Percentiles rank a stretch among this genome's conserved stretches.
Evolutionary conservation across 768 basidiomycete genomes (phyloP).

Genomic region (Serendipita sp.): DNA sequence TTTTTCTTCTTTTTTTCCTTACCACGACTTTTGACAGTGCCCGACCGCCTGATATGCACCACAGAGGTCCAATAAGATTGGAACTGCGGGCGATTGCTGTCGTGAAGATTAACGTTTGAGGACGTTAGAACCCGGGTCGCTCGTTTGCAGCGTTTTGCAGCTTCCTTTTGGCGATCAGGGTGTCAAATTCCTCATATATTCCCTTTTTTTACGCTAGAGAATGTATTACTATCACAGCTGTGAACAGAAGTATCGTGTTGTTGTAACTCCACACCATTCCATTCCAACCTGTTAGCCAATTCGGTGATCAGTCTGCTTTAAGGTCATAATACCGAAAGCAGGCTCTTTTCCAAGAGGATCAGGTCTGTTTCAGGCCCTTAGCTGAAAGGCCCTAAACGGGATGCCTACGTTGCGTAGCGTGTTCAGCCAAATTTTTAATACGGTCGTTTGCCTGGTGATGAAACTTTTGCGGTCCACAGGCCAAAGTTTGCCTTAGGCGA

Average conservation of each 20-base stretch:
- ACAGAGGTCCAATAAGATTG: background rate
- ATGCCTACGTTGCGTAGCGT: too few species aligned
- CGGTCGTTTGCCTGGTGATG: too few species aligned
- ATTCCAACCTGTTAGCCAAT: background rate
- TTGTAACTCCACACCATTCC: background rate
- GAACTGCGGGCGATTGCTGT: background rate
- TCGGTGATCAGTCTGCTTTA: too few species aligned
- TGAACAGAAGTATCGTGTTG: background rate
- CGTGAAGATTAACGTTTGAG: background rate
- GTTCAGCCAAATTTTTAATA: too few species aligned
- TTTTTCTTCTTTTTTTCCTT: background rate
- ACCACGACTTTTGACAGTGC: conserved; percentile 3
- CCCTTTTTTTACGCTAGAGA: background rate
- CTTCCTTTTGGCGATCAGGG: background rate
- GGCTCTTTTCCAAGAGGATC: too few species aligned
- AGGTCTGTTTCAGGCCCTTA: too few species aligned
- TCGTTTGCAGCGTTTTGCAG: background rate
- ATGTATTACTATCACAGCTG: background rate
- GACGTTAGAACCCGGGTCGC: background rate
- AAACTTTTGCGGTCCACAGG: too few species aligned
- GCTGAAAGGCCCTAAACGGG: too few species aligned
- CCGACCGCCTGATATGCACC: background rate
- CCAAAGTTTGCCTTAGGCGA: background rate
- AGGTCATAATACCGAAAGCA: too few species aligned
- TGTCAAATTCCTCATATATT: background rate